These are phyloP conservation scores for Ganoderma lucidum DNA, from an alignment of 1,284 basidiomycete genomes.

Conservation along the genomic window DNA sequence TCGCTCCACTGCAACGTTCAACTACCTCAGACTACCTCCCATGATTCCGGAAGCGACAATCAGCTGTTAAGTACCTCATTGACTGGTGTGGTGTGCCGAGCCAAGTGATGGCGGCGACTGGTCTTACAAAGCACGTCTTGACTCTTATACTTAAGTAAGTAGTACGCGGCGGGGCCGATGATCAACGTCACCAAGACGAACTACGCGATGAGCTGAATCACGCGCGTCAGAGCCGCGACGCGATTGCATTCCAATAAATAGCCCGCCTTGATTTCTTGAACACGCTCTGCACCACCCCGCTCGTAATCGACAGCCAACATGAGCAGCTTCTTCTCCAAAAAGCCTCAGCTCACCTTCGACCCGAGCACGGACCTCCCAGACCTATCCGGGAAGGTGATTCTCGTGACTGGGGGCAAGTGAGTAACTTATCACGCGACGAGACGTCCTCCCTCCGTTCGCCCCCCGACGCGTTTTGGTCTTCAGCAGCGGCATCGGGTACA, in stretches of 20 bases:
- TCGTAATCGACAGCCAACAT: constrained; percentile 4
- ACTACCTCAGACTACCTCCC: too few relatives aligned
- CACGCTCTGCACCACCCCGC: neutral
- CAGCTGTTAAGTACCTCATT: too few relatives aligned
- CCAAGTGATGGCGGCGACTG: too few relatives aligned
- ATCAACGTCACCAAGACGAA: too few relatives aligned
- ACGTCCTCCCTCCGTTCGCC: neutral
- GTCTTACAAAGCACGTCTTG: too few relatives aligned
- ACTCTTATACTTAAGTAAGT: too few relatives aligned
- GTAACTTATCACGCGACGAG: constrained; percentile 20
- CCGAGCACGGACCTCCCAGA: constrained; percentile 44
- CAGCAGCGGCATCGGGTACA: constrained; percentile 50
- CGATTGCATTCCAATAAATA: neutral
- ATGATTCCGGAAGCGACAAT: too few relatives aligned
- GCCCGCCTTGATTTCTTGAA: neutral
- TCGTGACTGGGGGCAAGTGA: constrained; percentile 53
- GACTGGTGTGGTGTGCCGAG: too few relatives aligned
- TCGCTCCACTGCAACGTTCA: too few relatives aligned
- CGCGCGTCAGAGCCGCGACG: too few relatives aligned
- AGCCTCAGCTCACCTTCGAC: constrained; percentile 30
- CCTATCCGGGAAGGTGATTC: constrained; percentile 48
- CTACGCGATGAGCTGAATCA: too few relatives aligned
- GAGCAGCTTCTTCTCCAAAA: constrained; percentile 24
- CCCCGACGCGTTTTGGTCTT: neutral
- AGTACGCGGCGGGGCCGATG: too few relatives aligned